Evolutionary conservation across 768 basidiomycete species (phyloP).

Genomic region (Psilocybe azurescens): DNA sequence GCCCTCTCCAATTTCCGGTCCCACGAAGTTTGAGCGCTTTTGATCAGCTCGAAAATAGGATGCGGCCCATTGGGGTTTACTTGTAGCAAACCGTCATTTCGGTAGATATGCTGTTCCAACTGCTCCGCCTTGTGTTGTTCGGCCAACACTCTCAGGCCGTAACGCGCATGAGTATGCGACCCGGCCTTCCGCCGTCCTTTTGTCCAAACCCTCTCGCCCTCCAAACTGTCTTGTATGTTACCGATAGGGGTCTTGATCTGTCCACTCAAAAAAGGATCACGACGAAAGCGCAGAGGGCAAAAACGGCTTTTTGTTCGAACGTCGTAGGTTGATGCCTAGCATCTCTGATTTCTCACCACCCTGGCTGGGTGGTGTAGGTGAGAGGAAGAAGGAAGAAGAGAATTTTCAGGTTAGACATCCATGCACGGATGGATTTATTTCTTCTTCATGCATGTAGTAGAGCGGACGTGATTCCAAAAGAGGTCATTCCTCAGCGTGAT

Average conservation of each 20-base stretch:
- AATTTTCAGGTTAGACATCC: background rate
- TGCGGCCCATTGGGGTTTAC: slow-evolving; percentile 53
- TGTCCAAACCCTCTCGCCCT: background rate
- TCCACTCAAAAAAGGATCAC: background rate
- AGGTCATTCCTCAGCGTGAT: background rate
- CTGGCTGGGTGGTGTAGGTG: background rate
- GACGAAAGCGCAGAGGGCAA: background rate
- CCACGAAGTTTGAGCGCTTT: slow-evolving; percentile 73
- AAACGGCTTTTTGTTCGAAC: background rate
- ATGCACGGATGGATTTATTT: background rate
- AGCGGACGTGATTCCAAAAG: too few species aligned
- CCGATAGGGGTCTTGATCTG: slow-evolving; percentile 1
- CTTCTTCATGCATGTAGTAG: too few species aligned
- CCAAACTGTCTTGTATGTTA: background rate
- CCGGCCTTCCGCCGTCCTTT: background rate
- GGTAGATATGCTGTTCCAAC: slow-evolving; percentile 38
- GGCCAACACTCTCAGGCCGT: background rate
- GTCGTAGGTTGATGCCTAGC: background rate
- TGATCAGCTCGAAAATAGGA: slow-evolving; percentile 81
- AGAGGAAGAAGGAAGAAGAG: background rate
- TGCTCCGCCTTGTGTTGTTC: background rate
- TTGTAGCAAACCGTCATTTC: slow-evolving; percentile 44
- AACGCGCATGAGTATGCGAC: background rate
- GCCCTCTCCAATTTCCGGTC: slow-evolving; percentile 62
- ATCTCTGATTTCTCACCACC: background rate